Evolutionary conservation across 1,284 basidiomycete species (phyloP), one percentile per base, ranked within the genome.

Genomic region (Ustilago loliicola): DNA sequence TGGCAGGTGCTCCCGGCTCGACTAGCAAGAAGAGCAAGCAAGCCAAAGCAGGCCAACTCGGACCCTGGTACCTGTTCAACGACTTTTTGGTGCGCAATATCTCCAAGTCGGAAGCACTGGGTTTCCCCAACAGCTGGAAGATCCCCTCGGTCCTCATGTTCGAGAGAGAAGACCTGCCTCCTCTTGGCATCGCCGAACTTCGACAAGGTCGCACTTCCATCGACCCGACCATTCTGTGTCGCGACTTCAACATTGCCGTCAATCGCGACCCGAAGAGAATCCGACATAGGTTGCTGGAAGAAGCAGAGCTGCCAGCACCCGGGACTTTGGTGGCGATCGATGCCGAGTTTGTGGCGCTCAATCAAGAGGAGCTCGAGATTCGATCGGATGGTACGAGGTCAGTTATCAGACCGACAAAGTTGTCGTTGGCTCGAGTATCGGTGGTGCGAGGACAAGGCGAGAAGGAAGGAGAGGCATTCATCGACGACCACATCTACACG

Each of bases 401-500:
- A 79, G 92, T 98, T 29, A 89, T 99, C 27, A 90, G 95, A 17
- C 97, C 97, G 0, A 94, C 94, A 10, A 91, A 94, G 64, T 91
- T 97, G 79, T 94, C 94, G 55, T 89, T 99, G 1, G 97, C 97
- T 19, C 91, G 97, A 25, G 96, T 99, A 0, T 98, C 95, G 0
- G 96, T 98, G 1, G 87, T 99, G 53, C 91, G 97, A 7, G 96
- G 95, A 7, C 90, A 93, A 78, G 95, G 94, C 0, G 88, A 88
- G 0, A 91, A 91, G 76, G 91, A 93, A 81, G 94, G 93, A 8
- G 87, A 92, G 17, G 95, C 96, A 0, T 98, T 98, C 87, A 98
- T 99, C 81, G 97, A 99, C 81, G 97, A 99, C 83, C 94, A 99
- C 83, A 98, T 99, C 57, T 93, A 95, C 82, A 98, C 95, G 1